phyloP scores from a whole-genome alignment of 192 early-diverging fungal genomes.

The Rhizophagus clarus region DNA sequence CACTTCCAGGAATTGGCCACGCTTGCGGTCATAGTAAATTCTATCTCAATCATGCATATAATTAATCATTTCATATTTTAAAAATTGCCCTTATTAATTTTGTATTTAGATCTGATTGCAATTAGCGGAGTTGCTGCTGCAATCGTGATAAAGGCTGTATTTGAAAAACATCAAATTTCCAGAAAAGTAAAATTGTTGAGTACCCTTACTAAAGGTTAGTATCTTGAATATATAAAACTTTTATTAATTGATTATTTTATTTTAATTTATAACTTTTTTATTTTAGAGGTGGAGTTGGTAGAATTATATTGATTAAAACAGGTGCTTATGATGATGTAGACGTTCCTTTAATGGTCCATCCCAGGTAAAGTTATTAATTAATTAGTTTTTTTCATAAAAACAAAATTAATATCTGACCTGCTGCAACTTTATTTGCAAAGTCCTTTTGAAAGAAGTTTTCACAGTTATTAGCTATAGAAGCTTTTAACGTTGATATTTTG shows the following conservation, averaged over 20 bases:
- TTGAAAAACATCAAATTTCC: slow-evolving; percentile 40
- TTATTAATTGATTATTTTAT: too few species aligned
- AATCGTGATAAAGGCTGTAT: slow-evolving; percentile 40
- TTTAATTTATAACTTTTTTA: slow-evolving; percentile 2
- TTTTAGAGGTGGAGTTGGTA: slow-evolving; percentile 64
- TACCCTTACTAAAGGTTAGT: slow-evolving; percentile 69
- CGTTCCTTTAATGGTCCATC: slow-evolving; percentile 82
- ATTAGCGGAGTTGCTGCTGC: slow-evolving; percentile 54
- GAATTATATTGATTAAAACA: slow-evolving; percentile 65
- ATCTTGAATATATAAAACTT: not conserved
- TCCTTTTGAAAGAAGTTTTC: slow-evolving; percentile 51
- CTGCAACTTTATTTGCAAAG: too few species aligned
- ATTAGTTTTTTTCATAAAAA: too few species aligned
- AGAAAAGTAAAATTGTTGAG: slow-evolving; percentile 71
- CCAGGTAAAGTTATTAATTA: slow-evolving; percentile 50
- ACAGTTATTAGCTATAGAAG: slow-evolving; percentile 44
- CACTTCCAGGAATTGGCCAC: slow-evolving; percentile 66
- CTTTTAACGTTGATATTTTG: slow-evolving; percentile 51
- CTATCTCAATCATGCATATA: not conserved
- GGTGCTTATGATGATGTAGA: slow-evolving; percentile 74
- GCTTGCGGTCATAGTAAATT: slow-evolving; percentile 63
- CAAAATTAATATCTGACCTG: too few species aligned
- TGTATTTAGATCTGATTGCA: not conserved
- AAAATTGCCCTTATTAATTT: not conserved
- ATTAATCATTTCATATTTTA: not conserved